Conservation (phyloP, 202 grass and related monocot species). For the Elaeis oleifera region DNA sequence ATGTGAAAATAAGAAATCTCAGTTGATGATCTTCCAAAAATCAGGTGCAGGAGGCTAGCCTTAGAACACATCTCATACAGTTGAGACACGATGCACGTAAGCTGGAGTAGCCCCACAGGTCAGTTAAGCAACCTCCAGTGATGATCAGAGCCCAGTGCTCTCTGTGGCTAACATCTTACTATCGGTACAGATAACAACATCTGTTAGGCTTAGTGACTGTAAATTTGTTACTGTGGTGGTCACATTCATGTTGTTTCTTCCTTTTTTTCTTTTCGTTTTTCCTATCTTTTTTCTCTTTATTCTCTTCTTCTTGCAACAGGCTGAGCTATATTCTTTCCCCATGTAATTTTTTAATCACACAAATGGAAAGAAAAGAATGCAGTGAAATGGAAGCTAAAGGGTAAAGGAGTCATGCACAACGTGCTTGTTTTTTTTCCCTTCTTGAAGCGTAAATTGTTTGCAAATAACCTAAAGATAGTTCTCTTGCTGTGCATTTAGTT, state of each 20-base stretch:
- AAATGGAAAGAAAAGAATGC: constrained; percentile 25
- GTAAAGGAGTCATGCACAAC: neutral
- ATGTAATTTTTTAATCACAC: constrained; percentile 51
- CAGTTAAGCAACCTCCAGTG: constrained; percentile 36
- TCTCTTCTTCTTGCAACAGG: constrained; percentile 20
- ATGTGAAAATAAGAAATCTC: constrained; percentile 13
- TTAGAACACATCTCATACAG: constrained; percentile 71
- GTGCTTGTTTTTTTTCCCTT: too few relatives aligned
- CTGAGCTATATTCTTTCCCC: constrained; percentile 34
- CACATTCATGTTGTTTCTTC: constrained; percentile 4
- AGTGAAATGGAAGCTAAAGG: constrained; percentile 23
- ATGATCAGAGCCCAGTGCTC: constrained; percentile 38
- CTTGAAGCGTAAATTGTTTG: too few relatives aligned
- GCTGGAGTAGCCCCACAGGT: constrained; percentile 5
- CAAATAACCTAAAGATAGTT: too few relatives aligned
- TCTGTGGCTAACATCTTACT: constrained; percentile 37
- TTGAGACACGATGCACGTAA: constrained; percentile 21
- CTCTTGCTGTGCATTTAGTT: too few relatives aligned
- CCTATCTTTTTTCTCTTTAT: neutral
- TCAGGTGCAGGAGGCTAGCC: constrained; percentile 70
- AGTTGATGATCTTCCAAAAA: constrained; percentile 18
- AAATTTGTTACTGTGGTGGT: constrained; percentile 29
- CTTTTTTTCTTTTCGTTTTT: constrained; percentile 2
- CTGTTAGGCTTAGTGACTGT: constrained; percentile 31
- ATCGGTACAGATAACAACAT: constrained; percentile 42